These are phyloP conservation scores for Tuber microsphaerosporum DNA, from an alignment of 495 filamentous ascomycete genomes.

Conservation along the genomic window DNA sequence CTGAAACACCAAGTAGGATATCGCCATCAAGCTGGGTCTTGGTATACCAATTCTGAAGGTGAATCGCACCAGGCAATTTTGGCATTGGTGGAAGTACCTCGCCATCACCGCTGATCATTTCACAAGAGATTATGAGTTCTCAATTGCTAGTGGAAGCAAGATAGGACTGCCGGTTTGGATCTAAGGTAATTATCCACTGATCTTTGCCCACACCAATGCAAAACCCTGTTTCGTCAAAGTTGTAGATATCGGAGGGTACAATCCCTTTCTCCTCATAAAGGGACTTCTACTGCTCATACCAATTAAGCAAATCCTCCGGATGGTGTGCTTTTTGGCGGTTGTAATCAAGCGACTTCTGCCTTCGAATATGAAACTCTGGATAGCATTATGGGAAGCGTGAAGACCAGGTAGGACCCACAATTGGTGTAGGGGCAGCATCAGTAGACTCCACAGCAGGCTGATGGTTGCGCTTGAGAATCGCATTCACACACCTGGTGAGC, in stretches of 20 bases:
- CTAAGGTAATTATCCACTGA: not conserved
- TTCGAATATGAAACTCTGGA: not conserved
- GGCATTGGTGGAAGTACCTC: not conserved
- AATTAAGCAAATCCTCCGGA: too few relatives aligned
- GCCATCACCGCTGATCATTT: too few relatives aligned
- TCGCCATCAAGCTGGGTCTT: not conserved
- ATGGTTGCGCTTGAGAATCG: not conserved
- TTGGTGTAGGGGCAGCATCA: not conserved
- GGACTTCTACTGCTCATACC: too few relatives aligned
- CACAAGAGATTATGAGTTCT: too few relatives aligned
- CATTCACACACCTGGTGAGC: not conserved
- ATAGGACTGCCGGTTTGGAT: not conserved
- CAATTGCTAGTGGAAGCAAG: not conserved
- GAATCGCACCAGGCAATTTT: not conserved
- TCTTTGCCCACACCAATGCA: not conserved
- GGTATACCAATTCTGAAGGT: not conserved
- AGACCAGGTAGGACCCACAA: not conserved
- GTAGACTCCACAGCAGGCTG: too few relatives aligned
- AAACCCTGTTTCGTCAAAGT: not conserved
- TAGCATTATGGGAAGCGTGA: not conserved
- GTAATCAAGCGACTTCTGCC: not conserved
- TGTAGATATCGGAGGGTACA: not conserved
- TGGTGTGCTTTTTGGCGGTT: not conserved
- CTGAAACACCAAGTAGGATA: not conserved
- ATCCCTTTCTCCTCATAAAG: too few relatives aligned